phyloP scores from a whole-genome alignment of 2,329 filamentous ascomycete genomes.

The Ophiostoma ips region DNA sequence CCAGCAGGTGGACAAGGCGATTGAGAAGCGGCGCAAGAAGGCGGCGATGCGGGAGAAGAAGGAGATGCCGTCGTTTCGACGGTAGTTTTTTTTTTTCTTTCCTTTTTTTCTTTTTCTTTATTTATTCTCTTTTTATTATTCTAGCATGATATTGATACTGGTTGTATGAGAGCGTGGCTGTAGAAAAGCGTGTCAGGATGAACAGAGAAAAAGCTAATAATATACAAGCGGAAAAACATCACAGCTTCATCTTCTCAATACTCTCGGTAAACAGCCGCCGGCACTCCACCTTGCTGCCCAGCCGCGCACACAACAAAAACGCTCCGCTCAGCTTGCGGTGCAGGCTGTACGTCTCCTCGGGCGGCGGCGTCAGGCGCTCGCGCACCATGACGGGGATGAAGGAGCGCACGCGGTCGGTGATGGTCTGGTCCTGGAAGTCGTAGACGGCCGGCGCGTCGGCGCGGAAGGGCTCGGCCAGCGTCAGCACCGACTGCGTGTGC shows the following conservation, averaged over 20 bases:
- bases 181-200: too few species aligned
- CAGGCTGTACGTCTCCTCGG: constrained; percentile 92
- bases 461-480: constrained; percentile 83
- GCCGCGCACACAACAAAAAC: constrained; percentile 75
- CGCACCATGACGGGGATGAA: constrained; percentile 88
- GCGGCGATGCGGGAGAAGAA: constrained; percentile 72
- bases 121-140: background rate
- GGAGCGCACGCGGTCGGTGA: constrained; percentile 79
- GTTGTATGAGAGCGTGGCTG: constrained; percentile 1
- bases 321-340: constrained; percentile 93
- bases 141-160: background rate
- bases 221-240: too few species aligned
- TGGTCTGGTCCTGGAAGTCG: constrained; percentile 88
- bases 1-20: constrained; percentile 68
- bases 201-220: too few species aligned
- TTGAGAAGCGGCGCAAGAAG: constrained; percentile 87
- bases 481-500: constrained; percentile 76
- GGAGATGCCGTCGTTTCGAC: constrained; percentile 42
- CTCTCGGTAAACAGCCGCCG: constrained; percentile 61
- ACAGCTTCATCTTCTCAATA: constrained; percentile 23
- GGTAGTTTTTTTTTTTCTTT: constrained; percentile 24
- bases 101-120: background rate
- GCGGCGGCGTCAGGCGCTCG: constrained; percentile 77
- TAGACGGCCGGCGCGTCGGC: constrained; percentile 66
- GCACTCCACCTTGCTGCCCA: constrained; percentile 74